phyloP scores from a whole-genome alignment of 257 asterid genomes.

The Solanum pennellii region DNA sequence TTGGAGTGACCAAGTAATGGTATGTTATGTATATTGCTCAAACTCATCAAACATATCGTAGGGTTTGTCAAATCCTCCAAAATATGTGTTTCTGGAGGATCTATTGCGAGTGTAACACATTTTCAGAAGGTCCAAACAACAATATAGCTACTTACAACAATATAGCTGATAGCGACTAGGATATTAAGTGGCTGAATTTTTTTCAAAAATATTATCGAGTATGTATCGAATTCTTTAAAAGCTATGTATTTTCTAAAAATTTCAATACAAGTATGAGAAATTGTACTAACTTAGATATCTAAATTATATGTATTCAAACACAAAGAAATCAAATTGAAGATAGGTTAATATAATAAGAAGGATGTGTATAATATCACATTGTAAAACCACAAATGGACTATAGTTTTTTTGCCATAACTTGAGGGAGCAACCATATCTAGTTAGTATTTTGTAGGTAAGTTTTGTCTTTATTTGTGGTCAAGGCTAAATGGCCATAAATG shows the following conservation, averaged over 20 bases:
- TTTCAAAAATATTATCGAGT: accelerated
- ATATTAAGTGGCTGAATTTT: too few species aligned
- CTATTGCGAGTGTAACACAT: background rate
- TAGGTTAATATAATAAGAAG: background rate
- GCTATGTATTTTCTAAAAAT: background rate
- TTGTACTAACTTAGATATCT: background rate
- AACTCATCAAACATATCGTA: too few species aligned
- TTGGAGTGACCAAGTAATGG: background rate
- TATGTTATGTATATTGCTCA: background rate
- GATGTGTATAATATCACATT: background rate
- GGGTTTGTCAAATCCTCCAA: background rate
- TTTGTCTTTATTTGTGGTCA: slow-evolving; percentile 9
- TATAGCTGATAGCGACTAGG: too few species aligned
- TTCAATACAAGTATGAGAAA: background rate
- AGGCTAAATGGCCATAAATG: slow-evolving; percentile 13
- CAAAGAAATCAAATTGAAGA: background rate
- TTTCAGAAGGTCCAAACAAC: background rate
- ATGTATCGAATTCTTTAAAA: background rate
- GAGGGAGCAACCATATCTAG: background rate
- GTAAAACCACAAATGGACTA: background rate
- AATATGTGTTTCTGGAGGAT: too few species aligned
- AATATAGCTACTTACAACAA: background rate
- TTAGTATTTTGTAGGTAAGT: background rate
- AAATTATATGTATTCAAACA: background rate
- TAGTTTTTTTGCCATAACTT: background rate